These are phyloP conservation scores for Aegilops umbellulata DNA, from an alignment of 176 grass and related monocot species.

Conservation along the genomic window DNA sequence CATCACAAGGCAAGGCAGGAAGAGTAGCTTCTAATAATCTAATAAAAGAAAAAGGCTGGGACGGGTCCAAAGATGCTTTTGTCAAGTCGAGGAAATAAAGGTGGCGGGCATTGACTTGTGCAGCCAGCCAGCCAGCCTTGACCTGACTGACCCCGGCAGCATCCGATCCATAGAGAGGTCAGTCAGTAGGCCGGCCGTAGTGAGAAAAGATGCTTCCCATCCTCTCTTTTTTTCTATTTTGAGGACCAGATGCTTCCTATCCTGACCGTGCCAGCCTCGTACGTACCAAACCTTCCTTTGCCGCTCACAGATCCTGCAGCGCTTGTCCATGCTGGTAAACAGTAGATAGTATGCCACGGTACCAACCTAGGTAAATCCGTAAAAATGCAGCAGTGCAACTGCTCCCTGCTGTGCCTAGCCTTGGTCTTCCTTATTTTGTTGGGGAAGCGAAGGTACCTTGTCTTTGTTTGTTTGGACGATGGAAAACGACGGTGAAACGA, in stretches of 20 bases:
- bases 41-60: background rate
- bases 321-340: background rate
- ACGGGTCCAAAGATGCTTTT: slow-evolving; percentile 12
- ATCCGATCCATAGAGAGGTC: background rate
- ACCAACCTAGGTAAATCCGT: background rate
- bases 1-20: background rate
- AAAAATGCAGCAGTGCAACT: background rate
- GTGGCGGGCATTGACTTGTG: slow-evolving; percentile 28
- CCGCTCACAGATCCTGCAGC: background rate
- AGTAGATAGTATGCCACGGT: background rate
- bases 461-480: background rate
- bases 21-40: background rate
- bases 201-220: slow-evolving; percentile 7
- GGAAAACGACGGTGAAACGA: background rate
- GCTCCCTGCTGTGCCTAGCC: background rate
- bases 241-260: background rate
- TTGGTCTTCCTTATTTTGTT: too few relatives aligned
- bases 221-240: too few relatives aligned
- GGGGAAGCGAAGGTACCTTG: too few relatives aligned
- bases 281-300: background rate
- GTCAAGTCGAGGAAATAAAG: slow-evolving; percentile 13
- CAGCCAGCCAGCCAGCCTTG: slow-evolving; percentile 1
- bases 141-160: background rate
- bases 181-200: background rate
- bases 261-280: background rate